Evolutionary conservation across 352 stramenopile genomes (phyloP), one percentile per base, ranked within the genome.

Genomic region (Phytophthora macrochlamydospora): DNA sequence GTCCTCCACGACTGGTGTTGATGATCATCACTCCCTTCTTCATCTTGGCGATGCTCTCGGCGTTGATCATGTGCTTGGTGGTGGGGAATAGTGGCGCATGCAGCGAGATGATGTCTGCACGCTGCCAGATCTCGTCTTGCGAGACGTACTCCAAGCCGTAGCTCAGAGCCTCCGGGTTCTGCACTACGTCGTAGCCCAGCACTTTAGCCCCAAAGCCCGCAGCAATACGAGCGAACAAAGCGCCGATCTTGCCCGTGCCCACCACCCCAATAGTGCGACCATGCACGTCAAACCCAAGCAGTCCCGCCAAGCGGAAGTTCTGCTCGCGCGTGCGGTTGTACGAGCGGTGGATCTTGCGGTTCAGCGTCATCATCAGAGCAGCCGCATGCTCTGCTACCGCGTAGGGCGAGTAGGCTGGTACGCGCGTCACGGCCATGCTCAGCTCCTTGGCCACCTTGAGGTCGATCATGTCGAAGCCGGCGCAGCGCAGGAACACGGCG

Each of bases 11-110:
- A 24, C 82, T 90, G 9, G 89, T 96, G 73, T 97, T 98, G 75
- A 98, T 96, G 48, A 98, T 76, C 58, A 92, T 78, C 1, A 97
- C 87, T 28, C 83, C 76, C 32, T 91, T 59, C 76, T 97, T 97
- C 72, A 98, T 93, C 73, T 92, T 84, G 28, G 73, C 64, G 32
- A 98, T 83, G 43, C 84, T 87, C 31, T 87, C 73, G 4, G 76
- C 67, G 61, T 96, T 93, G 64, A 98, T 87, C 30, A 85, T 87
- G 75, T 98, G 90, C 28, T 86, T 80, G 4, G 89, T 98, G 0
- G 75, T 70, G 18, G 80, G 79, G 56, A 96, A 81, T 1, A 97
- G 72, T 11, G 92, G 92, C 55, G 82, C 84, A 70, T 96, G 86
- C 12, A 96, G 76, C 60, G 87, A 92, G 37, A 98, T 92, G 62